These are phyloP conservation scores for Tilletia setariae DNA, from an alignment of 1,284 basidiomycete species.

Conservation along the genomic window DNA sequence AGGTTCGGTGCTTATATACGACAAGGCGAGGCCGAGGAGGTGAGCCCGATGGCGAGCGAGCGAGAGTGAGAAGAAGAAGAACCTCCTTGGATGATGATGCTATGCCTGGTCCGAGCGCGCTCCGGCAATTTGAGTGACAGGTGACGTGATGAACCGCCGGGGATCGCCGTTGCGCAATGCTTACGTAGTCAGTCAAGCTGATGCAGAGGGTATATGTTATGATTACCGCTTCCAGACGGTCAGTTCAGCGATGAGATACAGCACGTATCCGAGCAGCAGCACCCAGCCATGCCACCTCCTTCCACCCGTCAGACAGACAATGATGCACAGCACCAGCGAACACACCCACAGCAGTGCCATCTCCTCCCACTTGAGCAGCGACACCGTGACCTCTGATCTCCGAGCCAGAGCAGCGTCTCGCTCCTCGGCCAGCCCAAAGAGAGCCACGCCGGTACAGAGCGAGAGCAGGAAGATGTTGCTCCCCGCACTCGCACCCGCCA, in stretches of 20 bases:
- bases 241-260: slow-evolving; percentile 34
- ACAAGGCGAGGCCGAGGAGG: no score
- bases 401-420: slow-evolving; percentile 17
- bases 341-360: slow-evolving; percentile 25
- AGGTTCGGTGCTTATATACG: no score
- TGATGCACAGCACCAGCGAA: slow-evolving; percentile 32
- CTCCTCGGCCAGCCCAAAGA: slow-evolving; percentile 26
- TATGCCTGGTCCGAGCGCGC: not conserved
- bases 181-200: no score
- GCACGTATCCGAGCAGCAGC: slow-evolving; percentile 31
- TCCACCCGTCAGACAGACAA: slow-evolving; percentile 32
- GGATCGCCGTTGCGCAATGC: no score
- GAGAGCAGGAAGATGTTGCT: slow-evolving; percentile 53
- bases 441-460: slow-evolving; percentile 49
- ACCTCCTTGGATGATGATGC: not conserved
- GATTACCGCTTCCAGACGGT: slow-evolving; percentile 28
- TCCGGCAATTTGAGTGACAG: not conserved
- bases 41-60: no score
- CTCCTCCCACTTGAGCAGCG: slow-evolving; percentile 26
- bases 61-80: not conserved
- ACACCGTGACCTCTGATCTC: not conserved
- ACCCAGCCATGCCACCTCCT: slow-evolving; percentile 32
- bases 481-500: slow-evolving; percentile 52
- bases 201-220: no score
- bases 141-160: not conserved